A percentile compares a stretch with the other conserved stretches of the same genome.
phyloP scores from a whole-genome alignment of 306 rosid genomes.

The Vigna mungo region DNA sequence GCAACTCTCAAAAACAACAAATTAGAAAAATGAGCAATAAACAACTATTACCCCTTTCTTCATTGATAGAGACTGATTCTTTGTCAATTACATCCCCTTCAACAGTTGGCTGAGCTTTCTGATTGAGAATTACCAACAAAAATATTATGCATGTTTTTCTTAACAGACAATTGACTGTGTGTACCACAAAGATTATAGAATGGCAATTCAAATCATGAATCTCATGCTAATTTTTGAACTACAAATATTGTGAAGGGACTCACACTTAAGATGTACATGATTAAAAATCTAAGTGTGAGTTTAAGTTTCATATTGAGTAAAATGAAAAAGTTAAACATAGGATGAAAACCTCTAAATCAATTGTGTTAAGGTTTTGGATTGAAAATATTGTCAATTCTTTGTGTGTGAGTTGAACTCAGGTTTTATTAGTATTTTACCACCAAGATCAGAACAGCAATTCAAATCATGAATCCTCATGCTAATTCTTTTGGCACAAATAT shows the following conservation, averaged over 20 bases:
- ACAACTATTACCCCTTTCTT: slow-evolving; percentile 51
- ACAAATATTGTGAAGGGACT: not conserved
- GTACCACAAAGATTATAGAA: not conserved
- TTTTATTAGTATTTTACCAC: not conserved
- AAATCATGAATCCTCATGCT: not conserved
- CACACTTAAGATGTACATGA: too few species aligned
- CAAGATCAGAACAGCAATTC: not conserved
- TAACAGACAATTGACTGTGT: not conserved
- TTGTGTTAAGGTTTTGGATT: too few species aligned
- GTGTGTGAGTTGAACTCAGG: too few species aligned
- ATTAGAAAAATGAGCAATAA: slow-evolving; percentile 14
- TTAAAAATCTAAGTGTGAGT: too few species aligned
- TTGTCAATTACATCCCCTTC: slow-evolving; percentile 66
- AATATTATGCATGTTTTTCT: not conserved
- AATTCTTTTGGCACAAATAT: not conserved
- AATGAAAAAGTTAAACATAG: too few species aligned
- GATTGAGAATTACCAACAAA: not conserved
- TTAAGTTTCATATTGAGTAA: too few species aligned
- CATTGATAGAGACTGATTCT: slow-evolving; percentile 46
- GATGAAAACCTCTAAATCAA: too few species aligned
- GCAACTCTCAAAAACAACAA: slow-evolving; percentile 19
- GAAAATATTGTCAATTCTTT: too few species aligned
- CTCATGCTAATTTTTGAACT: not conserved
- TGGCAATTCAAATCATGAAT: not conserved
- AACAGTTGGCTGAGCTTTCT: slow-evolving; percentile 54